phyloP scores from a whole-genome alignment of 441 rosid genomes.

The Erysimum cheiri region DNA sequence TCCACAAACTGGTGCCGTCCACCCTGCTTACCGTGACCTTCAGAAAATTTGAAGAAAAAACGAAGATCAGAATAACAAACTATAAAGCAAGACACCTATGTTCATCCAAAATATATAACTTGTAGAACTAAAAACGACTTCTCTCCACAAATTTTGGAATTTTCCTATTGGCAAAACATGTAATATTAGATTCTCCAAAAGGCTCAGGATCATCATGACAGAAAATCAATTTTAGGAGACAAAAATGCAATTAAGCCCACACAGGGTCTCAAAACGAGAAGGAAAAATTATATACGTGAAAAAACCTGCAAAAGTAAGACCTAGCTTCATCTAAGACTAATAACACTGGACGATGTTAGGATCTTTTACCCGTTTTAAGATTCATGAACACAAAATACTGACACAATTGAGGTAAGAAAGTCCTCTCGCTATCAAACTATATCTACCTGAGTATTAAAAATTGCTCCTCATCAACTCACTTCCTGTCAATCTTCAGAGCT shows the following conservation, averaged over 20 bases:
- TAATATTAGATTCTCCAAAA: neutral
- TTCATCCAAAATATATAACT: constrained; percentile 7
- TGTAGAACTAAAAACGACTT: neutral
- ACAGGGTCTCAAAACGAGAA: constrained; percentile 14
- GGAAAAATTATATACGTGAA: neutral
- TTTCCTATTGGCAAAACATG: neutral
- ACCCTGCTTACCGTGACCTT: constrained; percentile 97
- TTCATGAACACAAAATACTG: constrained; percentile 8
- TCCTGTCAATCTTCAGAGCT: constrained; percentile 22
- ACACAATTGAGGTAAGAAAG: constrained; percentile 9
- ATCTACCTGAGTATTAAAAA: constrained; percentile 9
- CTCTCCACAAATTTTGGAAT: neutral
- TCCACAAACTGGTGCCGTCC: constrained; percentile 77
- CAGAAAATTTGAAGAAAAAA: constrained; percentile 47
- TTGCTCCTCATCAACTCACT: constrained; percentile 9
- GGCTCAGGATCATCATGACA: constrained; percentile 2
- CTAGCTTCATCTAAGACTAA: constrained; percentile 9
- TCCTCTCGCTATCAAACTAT: constrained; percentile 19
- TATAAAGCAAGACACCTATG: constrained; percentile 25
- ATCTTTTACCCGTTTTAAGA: neutral
- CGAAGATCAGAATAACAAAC: constrained; percentile 32
- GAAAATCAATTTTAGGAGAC: neutral
- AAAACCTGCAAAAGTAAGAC: neutral
- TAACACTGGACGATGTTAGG: neutral
- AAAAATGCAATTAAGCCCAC: neutral